Percentiles rank a stretch among this genome's conserved stretches.
These are phyloP conservation scores for Penicillium olsonii DNA, from an alignment of 2,329 filamentous ascomycete genomes.

Conservation along the genomic window DNA sequence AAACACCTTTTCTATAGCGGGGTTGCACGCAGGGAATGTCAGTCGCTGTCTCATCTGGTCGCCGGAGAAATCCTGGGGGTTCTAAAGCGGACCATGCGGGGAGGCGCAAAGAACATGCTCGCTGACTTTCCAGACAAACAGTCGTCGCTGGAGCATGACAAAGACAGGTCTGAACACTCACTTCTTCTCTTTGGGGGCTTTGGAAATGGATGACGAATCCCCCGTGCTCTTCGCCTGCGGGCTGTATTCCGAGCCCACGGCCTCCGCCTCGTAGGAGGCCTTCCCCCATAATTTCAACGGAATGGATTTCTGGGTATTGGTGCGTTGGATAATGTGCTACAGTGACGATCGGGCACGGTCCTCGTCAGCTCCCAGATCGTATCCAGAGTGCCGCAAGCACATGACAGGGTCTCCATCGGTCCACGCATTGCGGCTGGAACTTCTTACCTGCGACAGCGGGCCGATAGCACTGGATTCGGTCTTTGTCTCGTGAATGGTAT, in stretches of 20 bases:
- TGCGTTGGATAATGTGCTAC: conserved; percentile 67
- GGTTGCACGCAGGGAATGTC: conserved; percentile 9
- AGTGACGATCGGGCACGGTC: conserved; percentile 4
- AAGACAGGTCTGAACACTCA: conserved; percentile 43
- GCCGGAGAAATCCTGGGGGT: conserved; percentile 2
- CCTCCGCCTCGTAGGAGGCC: conserved; percentile 45
- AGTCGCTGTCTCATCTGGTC: conserved; percentile 7
- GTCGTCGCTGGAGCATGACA: background rate
- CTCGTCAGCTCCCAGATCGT: conserved; percentile 7
- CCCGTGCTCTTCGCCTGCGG: conserved; percentile 32
- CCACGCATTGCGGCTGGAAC: conserved; percentile 1
- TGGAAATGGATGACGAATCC: conserved; percentile 37
- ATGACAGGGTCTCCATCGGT: background rate
- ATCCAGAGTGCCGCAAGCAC: conserved; percentile 2
- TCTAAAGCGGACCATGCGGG: conserved; percentile 1
- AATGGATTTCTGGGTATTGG: conserved; percentile 63
- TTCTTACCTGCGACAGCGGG: conserved; percentile 64
- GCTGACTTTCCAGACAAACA: background rate
- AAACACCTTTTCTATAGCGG: conserved; percentile 72
- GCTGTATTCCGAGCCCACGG: conserved; percentile 37
- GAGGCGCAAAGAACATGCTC: background rate
- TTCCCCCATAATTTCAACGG: conserved; percentile 45
- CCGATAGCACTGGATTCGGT: conserved; percentile 57
- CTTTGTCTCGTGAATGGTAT: conserved; percentile 28
- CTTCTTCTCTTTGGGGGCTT: conserved; percentile 63